These are phyloP conservation scores for Tricladium varicosporioides DNA, from an alignment of 2,329 filamentous ascomycete genomes.

Conservation along the genomic window DNA sequence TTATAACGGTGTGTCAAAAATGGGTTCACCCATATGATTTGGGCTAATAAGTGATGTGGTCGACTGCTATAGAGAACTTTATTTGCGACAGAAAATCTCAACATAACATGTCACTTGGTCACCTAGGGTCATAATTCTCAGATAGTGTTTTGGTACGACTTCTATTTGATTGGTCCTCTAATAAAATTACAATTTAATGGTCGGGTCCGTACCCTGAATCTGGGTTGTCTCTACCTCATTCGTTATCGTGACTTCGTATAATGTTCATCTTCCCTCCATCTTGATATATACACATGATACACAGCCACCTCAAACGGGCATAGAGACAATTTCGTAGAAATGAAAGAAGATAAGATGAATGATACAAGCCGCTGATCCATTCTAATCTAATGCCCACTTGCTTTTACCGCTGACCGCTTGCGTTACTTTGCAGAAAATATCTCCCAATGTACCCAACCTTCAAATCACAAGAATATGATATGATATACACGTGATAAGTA, in stretches of 20 bases:
- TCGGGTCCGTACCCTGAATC: background rate
- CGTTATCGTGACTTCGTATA: background rate
- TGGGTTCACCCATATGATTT: too few relatives aligned
- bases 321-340: background rate
- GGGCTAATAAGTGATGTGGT: too few relatives aligned
- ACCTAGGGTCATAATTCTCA: too few relatives aligned
- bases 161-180: too few relatives aligned
- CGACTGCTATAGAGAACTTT: too few relatives aligned
- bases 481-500: background rate
- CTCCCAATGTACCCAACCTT: background rate
- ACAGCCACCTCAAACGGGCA: background rate
- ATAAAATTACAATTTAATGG: too few relatives aligned
- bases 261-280: background rate
- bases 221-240: background rate
- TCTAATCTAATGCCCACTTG: background rate
- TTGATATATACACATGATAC: background rate
- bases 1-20: too few relatives aligned
- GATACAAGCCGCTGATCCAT: background rate
- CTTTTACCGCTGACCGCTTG: background rate
- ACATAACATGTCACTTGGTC: too few relatives aligned
- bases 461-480: background rate
- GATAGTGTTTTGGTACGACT: too few relatives aligned
- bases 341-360: background rate
- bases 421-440: background rate
- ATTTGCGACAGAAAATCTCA: too few relatives aligned